Conservation (phyloP, 371 early-diverging fungal species). For the Mucor indicus region DNA sequence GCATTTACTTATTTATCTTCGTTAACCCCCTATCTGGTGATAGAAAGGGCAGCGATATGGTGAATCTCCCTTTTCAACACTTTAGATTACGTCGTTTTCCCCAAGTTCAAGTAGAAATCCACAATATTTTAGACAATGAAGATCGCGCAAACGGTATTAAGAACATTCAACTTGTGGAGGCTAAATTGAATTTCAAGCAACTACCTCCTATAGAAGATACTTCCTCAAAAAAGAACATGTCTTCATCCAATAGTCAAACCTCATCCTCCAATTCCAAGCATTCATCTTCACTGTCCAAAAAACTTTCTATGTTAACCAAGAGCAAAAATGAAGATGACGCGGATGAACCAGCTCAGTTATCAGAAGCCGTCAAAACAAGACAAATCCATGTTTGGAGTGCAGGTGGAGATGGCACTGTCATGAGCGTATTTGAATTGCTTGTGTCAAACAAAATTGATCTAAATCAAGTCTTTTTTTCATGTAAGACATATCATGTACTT, state of each 20-base stretch:
- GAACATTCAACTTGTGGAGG: conserved; percentile 27
- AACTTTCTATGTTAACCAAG: too few relatives aligned
- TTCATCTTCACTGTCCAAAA: conserved; percentile 23
- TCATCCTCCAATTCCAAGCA: conserved; percentile 7
- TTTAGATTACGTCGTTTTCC: conserved; percentile 57
- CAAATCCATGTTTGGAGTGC: conserved; percentile 67
- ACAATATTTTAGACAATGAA: conserved; percentile 50
- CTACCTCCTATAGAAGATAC: conserved; percentile 10
- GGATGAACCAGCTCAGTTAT: too few relatives aligned
- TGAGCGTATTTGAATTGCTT: conserved; percentile 54
- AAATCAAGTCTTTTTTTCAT: conserved; percentile 57
- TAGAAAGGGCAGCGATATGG: conserved; percentile 48
- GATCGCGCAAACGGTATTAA: conserved; percentile 44
- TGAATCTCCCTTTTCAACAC: conserved; percentile 50
- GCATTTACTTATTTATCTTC: conserved; percentile 58
- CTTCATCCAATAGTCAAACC: background rate
- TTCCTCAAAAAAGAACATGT: background rate
- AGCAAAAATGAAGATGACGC: too few relatives aligned
- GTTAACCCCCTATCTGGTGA: conserved; percentile 62
- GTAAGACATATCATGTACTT: conserved; percentile 19
- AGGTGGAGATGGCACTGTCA: conserved; percentile 66
- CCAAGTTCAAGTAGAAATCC: conserved; percentile 59
- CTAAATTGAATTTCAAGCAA: conserved; percentile 19
- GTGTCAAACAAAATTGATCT: conserved; percentile 48
- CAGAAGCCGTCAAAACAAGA: conserved; percentile 25